phyloP scores from a whole-genome alignment of 2,329 filamentous ascomycete species.

The Coniochaeta prunicola region DNA sequence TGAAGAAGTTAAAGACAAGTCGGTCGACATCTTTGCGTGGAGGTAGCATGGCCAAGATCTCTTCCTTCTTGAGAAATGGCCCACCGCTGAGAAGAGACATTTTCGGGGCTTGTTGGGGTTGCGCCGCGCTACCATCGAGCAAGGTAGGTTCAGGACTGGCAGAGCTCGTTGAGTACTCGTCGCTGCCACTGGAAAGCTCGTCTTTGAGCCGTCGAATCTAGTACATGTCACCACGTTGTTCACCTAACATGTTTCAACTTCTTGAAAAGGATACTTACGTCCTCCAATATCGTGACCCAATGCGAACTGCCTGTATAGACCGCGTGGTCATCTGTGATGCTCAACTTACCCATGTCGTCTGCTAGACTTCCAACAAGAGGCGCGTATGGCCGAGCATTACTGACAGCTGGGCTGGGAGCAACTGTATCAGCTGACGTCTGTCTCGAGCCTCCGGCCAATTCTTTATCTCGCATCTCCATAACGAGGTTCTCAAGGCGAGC shows the following conservation, averaged over 20 bases:
- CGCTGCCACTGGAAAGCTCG: neutral
- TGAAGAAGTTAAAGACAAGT: conserved; percentile 6
- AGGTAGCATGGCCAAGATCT: conserved; percentile 4
- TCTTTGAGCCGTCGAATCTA: conserved; percentile 6
- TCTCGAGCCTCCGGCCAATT: neutral
- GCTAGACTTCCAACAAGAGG: neutral
- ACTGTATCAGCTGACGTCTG: neutral
- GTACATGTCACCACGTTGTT: neutral
- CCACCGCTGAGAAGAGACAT: conserved; percentile 2
- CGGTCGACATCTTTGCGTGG: conserved; percentile 3
- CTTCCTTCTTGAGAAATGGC: neutral
- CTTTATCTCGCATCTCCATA: conserved; percentile 3
- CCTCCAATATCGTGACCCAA: conserved; percentile 5
- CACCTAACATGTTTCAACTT: neutral
- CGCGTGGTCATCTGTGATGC: conserved; percentile 1
- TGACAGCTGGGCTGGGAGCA: neutral
- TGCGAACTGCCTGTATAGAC: conserved; percentile 6
- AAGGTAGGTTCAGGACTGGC: neutral
- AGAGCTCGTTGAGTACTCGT: neutral
- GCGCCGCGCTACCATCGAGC: neutral
- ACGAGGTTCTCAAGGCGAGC: conserved; percentile 5
- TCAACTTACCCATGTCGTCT: conserved; percentile 3
- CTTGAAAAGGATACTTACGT: neutral
- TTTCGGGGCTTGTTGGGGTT: neutral
- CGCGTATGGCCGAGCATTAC: neutral